These are phyloP conservation scores for Beauveria sp. DNA, from an alignment of 2,329 filamentous ascomycete species.

Conservation along the genomic window DNA sequence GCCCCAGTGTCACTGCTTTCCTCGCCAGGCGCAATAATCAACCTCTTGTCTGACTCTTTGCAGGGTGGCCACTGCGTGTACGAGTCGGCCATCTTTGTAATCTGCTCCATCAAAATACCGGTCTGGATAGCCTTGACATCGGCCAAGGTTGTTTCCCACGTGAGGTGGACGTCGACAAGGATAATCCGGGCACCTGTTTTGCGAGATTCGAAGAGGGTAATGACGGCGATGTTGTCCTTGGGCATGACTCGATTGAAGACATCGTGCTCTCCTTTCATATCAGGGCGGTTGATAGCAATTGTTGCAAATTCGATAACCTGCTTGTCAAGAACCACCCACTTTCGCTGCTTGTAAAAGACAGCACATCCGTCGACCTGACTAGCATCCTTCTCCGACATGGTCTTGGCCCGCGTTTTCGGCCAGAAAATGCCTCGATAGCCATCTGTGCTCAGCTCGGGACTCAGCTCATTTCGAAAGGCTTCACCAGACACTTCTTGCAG, in stretches of 20 bases:
- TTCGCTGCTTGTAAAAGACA: constrained; percentile 92
- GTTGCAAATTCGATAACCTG: constrained; percentile 87
- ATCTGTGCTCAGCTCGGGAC: constrained; percentile 73
- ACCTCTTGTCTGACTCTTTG: constrained; percentile 65
- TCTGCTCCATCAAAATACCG: constrained; percentile 87
- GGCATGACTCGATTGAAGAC: constrained; percentile 99
- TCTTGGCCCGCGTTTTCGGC: constrained; percentile 82
- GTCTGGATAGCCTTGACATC: constrained; percentile 97
- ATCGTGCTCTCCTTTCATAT: constrained; percentile 96
- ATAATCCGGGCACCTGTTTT: constrained; percentile 85
- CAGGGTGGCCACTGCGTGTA: constrained; percentile 70
- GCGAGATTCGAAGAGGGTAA: constrained; percentile 88
- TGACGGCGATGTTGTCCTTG: constrained; percentile 90
- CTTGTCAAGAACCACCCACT: constrained; percentile 90
- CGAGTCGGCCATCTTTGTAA: constrained; percentile 77
- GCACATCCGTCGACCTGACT: constrained; percentile 92
- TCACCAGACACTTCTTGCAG: constrained; percentile 91
- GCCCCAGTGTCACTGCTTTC: constrained; percentile 32
- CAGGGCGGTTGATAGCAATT: constrained; percentile 85
- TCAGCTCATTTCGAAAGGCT: constrained; percentile 86
- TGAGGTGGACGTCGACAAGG: constrained; percentile 87
- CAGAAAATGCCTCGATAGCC: constrained; percentile 94
- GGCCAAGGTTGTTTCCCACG: constrained; percentile 84
- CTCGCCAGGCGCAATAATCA: constrained; percentile 35
- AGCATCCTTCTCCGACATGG: constrained; percentile 84